These are phyloP conservation scores for Flaveria robusta DNA, from an alignment of 129 eudicot genomes.

Conservation along the genomic window DNA sequence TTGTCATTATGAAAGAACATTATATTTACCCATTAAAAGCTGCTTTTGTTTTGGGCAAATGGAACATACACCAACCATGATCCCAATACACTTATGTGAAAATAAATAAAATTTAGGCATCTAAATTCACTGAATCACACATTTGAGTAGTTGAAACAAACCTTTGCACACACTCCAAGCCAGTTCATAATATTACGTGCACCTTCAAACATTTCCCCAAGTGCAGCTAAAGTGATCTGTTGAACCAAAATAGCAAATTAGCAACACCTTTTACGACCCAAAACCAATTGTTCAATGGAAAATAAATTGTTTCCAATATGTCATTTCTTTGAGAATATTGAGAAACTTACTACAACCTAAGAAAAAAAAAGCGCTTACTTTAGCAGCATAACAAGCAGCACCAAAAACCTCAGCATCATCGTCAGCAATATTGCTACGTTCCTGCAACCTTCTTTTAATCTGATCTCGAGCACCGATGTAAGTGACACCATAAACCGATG, in stretches of 20 bases:
- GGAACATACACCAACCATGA: no score
- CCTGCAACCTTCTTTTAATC: constrained; percentile 80
- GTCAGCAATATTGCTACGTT: constrained; percentile 57
- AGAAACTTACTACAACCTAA: constrained; percentile 2
- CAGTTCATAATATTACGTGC: constrained; percentile 92
- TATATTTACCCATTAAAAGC: no score
- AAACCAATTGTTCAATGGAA: background rate
- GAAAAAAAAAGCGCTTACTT: constrained; percentile 46
- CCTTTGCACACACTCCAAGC: constrained; percentile 99
- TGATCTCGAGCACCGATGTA: constrained; percentile 95
- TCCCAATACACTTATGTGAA: no score
- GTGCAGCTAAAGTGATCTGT: constrained; percentile 79
- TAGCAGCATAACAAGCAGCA: constrained; percentile 96
- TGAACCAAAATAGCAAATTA: constrained; percentile 14
- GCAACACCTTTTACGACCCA: background rate
- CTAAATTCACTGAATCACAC: background rate
- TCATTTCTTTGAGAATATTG: background rate
- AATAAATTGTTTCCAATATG: constrained; percentile 10
- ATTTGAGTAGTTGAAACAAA: constrained; percentile 35
- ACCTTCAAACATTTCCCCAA: constrained; percentile 91
- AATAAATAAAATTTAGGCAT: no score
- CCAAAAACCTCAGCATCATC: constrained; percentile 73
- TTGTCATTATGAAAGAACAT: no score
- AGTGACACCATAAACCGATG: constrained; percentile 98
- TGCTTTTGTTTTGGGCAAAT: no score